Conservation (phyloP, 1,284 basidiomycete species). For the Pyrrhoderma noxium region DNA sequence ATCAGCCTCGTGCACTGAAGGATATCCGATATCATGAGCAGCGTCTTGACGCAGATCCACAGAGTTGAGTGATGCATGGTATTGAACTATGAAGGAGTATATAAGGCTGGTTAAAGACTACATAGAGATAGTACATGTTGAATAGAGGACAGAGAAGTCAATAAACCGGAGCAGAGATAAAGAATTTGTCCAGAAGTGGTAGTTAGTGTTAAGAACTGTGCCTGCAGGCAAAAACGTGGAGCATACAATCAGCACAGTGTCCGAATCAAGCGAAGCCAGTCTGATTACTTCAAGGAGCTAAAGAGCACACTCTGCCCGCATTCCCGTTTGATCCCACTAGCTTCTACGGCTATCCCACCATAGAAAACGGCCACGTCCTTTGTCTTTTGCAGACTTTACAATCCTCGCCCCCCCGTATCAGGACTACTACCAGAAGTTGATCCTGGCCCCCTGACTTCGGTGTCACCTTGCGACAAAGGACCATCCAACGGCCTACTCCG, state of each 20-base stretch:
- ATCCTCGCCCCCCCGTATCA: neutral
- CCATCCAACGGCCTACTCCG: conserved; percentile 17
- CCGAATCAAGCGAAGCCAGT: neutral
- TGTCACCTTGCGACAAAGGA: conserved; percentile 15
- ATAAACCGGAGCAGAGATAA: neutral
- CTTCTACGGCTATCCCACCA: conserved; percentile 3
- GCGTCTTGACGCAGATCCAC: too few relatives aligned
- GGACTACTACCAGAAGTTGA: too few relatives aligned
- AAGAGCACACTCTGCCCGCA: conserved; percentile 5
- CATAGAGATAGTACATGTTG: neutral
- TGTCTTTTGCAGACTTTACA: conserved; percentile 9
- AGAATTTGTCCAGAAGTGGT: neutral
- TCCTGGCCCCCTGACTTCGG: conserved; percentile 1
- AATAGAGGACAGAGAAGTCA: conserved; percentile 5
- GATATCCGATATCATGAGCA: neutral
- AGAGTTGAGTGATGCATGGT: neutral
- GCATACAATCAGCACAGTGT: conserved; percentile 16
- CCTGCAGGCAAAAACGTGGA: conserved; percentile 36
- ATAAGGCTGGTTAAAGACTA: neutral
- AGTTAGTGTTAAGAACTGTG: conserved; percentile 20
- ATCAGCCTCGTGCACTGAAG: neutral
- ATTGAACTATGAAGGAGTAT: neutral
- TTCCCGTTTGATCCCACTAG: conserved; percentile 8
- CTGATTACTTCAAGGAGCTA: conserved; percentile 5
- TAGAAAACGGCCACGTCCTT: too few relatives aligned